These are phyloP conservation scores for Rosa multiflora DNA, from an alignment of 306 rosid genomes.

Conservation along the genomic window DNA sequence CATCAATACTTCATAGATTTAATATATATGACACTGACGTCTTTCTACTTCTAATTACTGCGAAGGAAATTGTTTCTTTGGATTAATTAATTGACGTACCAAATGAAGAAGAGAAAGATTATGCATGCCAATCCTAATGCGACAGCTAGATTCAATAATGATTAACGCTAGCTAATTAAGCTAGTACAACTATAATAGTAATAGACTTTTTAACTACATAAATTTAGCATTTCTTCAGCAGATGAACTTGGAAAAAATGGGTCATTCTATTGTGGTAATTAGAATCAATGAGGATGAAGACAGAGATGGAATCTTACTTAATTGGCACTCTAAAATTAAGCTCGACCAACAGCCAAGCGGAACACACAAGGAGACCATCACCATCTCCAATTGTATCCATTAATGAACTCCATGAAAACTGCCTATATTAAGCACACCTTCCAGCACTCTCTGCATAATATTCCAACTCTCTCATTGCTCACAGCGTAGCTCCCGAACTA, in stretches of 20 bases:
- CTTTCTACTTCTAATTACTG: neutral
- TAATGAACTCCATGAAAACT: neutral
- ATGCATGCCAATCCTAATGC: neutral
- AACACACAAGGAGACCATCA: slow-evolving; percentile 26
- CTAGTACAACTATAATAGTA: neutral
- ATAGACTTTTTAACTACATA: slow-evolving; percentile 45
- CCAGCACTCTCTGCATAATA: neutral
- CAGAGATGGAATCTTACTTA: slow-evolving; percentile 45
- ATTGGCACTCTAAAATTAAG: slow-evolving; percentile 76
- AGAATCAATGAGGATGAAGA: slow-evolving; percentile 6
- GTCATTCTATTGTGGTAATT: slow-evolving; percentile 19
- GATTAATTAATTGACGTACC: neutral
- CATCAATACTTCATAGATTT: neutral
- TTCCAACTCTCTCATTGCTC: slow-evolving; percentile 9
- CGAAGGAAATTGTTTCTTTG: neutral
- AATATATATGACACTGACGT: neutral
- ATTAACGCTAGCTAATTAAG: neutral
- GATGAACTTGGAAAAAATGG: neutral
- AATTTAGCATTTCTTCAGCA: slow-evolving; percentile 10
- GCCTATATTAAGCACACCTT: slow-evolving; percentile 12
- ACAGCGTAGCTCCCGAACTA: neutral
- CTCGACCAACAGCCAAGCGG: slow-evolving; percentile 56
- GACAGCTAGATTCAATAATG: neutral
- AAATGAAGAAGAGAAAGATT: neutral
- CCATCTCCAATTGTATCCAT: slow-evolving; percentile 1